Evolutionary conservation across 768 basidiomycete genomes (phyloP).

Genomic region (Mrakia hoshinonis): DNA sequence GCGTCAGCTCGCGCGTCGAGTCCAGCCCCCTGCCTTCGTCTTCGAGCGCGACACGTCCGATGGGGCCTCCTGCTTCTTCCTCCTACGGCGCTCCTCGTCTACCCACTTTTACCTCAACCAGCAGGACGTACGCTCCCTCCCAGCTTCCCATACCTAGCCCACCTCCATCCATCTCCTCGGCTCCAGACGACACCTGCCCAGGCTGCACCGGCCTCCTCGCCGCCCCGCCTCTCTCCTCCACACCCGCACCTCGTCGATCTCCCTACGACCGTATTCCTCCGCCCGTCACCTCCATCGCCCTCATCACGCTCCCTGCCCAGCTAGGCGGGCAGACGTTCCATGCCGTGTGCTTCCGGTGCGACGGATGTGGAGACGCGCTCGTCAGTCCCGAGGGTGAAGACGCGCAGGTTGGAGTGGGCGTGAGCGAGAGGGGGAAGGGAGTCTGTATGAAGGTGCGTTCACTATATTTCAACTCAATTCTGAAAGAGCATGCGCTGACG

Average conservation of each 20-base stretch:
- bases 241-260: neutral
- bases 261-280: neutral
- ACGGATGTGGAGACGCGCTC: neutral
- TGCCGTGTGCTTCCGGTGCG: neutral
- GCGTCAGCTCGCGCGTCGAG: neutral
- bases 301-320: neutral
- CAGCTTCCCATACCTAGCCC: neutral
- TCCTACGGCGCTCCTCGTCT: neutral
- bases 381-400: neutral
- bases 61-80: neutral
- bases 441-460: neutral
- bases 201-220: neutral
- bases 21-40: neutral
- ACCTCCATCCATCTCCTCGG: neutral
- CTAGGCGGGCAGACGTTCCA: neutral
- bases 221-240: neutral
- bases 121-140: no score
- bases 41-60: neutral
- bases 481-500: neutral
- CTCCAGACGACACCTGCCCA: neutral
- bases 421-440: neutral
- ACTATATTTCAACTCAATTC: neutral
- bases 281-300: neutral
- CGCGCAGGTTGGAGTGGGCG: neutral
- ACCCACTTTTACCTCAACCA: neutral